phyloP scores from a whole-genome alignment of 1,284 basidiomycete genomes.

The Microbotryum violaceum region DNA sequence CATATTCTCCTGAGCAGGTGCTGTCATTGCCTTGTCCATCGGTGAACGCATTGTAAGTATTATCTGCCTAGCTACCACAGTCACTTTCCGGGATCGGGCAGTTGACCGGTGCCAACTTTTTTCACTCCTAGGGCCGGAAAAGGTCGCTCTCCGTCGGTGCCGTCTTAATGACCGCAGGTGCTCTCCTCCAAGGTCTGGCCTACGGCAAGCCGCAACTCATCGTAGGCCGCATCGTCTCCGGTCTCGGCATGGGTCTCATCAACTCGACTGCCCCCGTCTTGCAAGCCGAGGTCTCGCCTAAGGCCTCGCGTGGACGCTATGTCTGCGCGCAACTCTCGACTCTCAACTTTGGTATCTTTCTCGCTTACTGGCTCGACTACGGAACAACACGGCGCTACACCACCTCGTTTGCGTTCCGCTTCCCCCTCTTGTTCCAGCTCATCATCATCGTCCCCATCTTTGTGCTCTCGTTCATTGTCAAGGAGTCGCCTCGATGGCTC shows the following conservation, averaged over 20 bases:
- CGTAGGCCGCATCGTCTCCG: slow-evolving; percentile 29
- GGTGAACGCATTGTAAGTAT: slow-evolving; percentile 34
- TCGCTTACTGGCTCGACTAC: slow-evolving; percentile 37
- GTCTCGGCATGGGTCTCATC: slow-evolving; percentile 34
- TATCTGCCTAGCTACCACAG: no score
- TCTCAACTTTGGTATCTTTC: slow-evolving; percentile 39
- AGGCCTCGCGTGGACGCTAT: slow-evolving; percentile 37
- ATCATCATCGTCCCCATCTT: slow-evolving; percentile 34
- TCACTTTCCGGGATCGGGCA: background rate
- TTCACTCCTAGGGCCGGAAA: slow-evolving; percentile 24
- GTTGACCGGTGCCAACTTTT: background rate
- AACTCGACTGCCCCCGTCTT: slow-evolving; percentile 40
- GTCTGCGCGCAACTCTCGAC: slow-evolving; percentile 38
- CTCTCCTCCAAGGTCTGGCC: slow-evolving; percentile 35
- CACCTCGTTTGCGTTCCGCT: slow-evolving; percentile 16
- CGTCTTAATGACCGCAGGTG: slow-evolving; percentile 36
- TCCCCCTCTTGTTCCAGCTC: slow-evolving; percentile 30
- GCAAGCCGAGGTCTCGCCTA: slow-evolving; percentile 38
- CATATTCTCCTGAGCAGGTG: background rate
- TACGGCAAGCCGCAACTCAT: slow-evolving; percentile 34
- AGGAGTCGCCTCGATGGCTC: slow-evolving; percentile 40
- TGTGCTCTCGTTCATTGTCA: slow-evolving; percentile 31
- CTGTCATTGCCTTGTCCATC: slow-evolving; percentile 35
- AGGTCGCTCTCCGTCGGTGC: slow-evolving; percentile 36
- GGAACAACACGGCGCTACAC: slow-evolving; percentile 30